Percentiles rank a stretch among this genome's conserved stretches.
Evolutionary conservation across 768 basidiomycete genomes (phyloP).

Genomic region (Tephrocybe sp.): DNA sequence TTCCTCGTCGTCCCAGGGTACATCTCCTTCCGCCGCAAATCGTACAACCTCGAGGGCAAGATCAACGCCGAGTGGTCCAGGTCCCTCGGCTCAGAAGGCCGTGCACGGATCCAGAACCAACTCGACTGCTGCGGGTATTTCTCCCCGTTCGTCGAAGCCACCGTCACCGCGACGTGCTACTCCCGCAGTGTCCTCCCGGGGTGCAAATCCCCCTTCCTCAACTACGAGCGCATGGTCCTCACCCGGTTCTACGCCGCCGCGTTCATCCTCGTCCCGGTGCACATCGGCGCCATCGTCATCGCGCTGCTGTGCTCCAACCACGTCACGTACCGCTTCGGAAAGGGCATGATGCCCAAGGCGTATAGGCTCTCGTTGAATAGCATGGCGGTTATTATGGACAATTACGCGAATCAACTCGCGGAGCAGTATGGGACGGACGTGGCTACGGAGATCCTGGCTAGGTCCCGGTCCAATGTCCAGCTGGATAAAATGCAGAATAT

Average conservation of each 20-base stretch:
- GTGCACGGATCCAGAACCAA: slow-evolving; percentile 71
- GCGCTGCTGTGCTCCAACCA: slow-evolving; percentile 77
- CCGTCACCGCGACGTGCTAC: slow-evolving; percentile 72
- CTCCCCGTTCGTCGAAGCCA: slow-evolving; percentile 78
- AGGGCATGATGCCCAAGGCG: slow-evolving; percentile 86
- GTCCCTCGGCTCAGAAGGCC: slow-evolving; percentile 52
- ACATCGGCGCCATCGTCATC: slow-evolving; percentile 62
- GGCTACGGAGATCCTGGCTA: slow-evolving; percentile 51
- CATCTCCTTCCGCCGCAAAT: slow-evolving; percentile 66
- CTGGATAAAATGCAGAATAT: slow-evolving; percentile 22
- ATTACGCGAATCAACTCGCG: slow-evolving; percentile 72
- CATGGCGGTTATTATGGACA: slow-evolving; percentile 84
- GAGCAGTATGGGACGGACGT: slow-evolving; percentile 65
- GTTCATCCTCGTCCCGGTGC: slow-evolving; percentile 68
- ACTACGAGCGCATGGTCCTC: slow-evolving; percentile 55
- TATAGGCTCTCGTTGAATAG: slow-evolving; percentile 70
- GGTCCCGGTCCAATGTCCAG: slow-evolving; percentile 48
- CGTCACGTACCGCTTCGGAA: slow-evolving; percentile 84
- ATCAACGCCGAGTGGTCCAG: slow-evolving; percentile 75
- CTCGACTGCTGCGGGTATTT: slow-evolving; percentile 81
- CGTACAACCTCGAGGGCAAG: slow-evolving; percentile 70
- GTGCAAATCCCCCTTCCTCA: slow-evolving; percentile 66
- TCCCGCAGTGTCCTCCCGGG: slow-evolving; percentile 68
- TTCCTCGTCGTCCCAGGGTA: slow-evolving; percentile 78
- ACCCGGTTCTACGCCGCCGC: slow-evolving; percentile 61